Evolutionary conservation across 2,329 filamentous ascomycete genomes (phyloP), one percentile per base, ranked within the genome.

Genomic region (Biscogniauxia marginata): DNA sequence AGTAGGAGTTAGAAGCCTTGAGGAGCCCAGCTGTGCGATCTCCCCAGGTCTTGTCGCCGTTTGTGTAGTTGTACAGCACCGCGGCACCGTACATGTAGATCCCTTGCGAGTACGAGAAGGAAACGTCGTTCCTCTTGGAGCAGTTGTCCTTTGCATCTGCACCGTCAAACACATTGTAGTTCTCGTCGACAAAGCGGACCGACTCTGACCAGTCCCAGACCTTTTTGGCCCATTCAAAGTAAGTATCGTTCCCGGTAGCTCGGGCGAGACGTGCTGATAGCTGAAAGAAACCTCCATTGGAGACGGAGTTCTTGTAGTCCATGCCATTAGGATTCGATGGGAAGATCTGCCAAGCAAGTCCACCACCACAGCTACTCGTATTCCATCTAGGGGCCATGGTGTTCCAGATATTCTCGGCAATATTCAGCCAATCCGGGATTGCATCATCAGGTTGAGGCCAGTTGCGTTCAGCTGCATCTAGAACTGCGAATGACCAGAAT

Each of bases 261-360:
- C 87, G 83, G 22, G 87, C 88, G 13, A 93, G 79, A 18, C 90
- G 86, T 1, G 91, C 89, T 3, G 88, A 86, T 11, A 96, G 79
- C 66, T 93, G 88, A 72, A 96, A 93, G 69, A 95, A 85, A n/a
- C 86, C 87, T 45, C 89, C 90, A 71, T 95, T 95, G 59, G 86
- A 87, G 64, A 93, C 84, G 16, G 86, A 82, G 75, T 93, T 93
- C 74, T 93, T 95, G 81, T 96, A 95, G 67, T 85, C 81, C 70
- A 92, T 87, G 13, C 91, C 91, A 59, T 85, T 85, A 48, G 77
- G 76, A 69, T 96, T 93, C 65, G 82, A 84, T 1, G 81, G 75
- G 70, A 87, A 93, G 63, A 96, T 91, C 75, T 96, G 91, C 90
- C 90, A 93, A 55, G 84, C 79, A 48, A 95, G 75, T 4, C 91